These are phyloP conservation scores for Aspergillus conjunctus DNA, from an alignment of 495 filamentous ascomycete genomes.

Conservation along the genomic window DNA sequence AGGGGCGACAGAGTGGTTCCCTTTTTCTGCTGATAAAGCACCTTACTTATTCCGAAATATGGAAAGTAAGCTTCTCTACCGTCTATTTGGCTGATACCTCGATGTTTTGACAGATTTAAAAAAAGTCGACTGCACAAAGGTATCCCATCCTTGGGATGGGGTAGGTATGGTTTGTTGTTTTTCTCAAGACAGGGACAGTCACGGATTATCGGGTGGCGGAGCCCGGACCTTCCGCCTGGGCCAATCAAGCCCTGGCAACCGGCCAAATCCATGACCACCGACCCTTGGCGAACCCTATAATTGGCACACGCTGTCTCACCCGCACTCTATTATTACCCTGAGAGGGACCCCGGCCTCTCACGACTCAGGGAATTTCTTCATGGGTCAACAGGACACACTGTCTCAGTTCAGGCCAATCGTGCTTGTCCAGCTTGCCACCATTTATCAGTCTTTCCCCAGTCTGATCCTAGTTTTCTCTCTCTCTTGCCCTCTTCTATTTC, in stretches of 20 bases:
- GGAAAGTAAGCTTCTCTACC: no score
- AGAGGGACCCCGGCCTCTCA: neutral
- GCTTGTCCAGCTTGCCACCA: slow-evolving; percentile 17
- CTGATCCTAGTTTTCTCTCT: slow-evolving; percentile 2
- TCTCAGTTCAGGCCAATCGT: slow-evolving; percentile 23
- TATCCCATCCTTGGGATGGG: no score
- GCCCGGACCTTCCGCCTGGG: neutral
- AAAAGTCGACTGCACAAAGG: no score
- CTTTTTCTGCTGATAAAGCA: no score
- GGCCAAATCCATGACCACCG: slow-evolving; percentile 21
- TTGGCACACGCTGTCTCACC: slow-evolving; percentile 22
- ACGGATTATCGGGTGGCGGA: slow-evolving; percentile 21
- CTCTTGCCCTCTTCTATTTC: slow-evolving; percentile 11
- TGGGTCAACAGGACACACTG: slow-evolving; percentile 13
- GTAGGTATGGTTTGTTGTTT: neutral
- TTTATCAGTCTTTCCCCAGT: slow-evolving; percentile 3
- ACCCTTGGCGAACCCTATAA: slow-evolving; percentile 24
- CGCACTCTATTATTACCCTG: neutral
- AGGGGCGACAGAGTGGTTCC: no score
- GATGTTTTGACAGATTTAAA: no score
- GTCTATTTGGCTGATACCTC: no score
- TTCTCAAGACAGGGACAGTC: neutral
- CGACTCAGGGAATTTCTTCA: slow-evolving; percentile 7
- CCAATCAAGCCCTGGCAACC: slow-evolving; percentile 18
- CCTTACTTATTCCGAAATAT: no score